Conservation (phyloP, 371 early-diverging fungal species). For the Dentiscutata heterogama region DNA sequence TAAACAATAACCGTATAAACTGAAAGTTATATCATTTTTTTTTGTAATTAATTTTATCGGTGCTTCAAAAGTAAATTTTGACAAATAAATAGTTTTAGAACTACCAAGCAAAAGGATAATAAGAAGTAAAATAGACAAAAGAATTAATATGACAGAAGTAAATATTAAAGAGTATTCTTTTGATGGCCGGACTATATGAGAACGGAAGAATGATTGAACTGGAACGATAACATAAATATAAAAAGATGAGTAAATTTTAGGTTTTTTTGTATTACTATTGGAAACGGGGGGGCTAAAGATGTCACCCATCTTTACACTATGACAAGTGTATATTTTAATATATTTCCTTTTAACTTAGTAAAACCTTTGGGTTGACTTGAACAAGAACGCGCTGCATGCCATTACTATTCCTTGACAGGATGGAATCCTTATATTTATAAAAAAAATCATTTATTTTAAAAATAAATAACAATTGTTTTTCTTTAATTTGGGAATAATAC, state of each 20-base stretch:
- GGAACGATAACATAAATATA: neutral
- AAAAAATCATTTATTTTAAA: too few relatives aligned
- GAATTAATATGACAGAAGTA: neutral
- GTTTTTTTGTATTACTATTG: too few relatives aligned
- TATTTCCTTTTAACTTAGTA: neutral
- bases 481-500: too few relatives aligned
- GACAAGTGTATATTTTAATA: too few relatives aligned
- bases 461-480: too few relatives aligned
- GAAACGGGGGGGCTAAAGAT: too few relatives aligned
- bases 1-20: conserved; percentile 34
- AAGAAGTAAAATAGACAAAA: neutral
- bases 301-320: too few relatives aligned
- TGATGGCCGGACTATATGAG: too few relatives aligned
- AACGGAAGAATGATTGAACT: neutral
- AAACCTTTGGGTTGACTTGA: neutral
- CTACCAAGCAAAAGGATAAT: conserved; percentile 19
- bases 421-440: too few relatives aligned
- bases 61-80: neutral
- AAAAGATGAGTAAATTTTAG: too few relatives aligned
- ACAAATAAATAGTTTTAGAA: neutral
- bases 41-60: neutral
- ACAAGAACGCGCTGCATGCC: neutral
- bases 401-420: too few relatives aligned
- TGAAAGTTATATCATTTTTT: conserved; percentile 30
- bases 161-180: neutral